Percentiles rank a stretch among this genome's conserved stretches.
Conservation (phyloP, 2,329 filamentous ascomycete genomes). For the Endoconidiophora laricicola region DNA sequence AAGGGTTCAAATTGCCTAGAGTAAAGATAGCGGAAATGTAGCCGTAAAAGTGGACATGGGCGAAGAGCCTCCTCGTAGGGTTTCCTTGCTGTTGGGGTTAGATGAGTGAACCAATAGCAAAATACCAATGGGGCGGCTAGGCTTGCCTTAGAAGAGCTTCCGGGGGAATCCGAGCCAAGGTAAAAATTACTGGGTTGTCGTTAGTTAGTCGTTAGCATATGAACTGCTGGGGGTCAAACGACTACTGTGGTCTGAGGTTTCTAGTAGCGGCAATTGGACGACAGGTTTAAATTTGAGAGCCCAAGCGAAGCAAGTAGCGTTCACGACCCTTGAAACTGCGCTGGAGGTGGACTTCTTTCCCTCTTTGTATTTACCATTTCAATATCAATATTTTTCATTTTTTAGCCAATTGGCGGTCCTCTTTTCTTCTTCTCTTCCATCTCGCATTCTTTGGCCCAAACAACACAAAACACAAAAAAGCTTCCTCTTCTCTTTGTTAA, state of each 20-base stretch:
- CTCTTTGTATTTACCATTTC: not conserved
- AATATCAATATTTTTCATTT: not conserved
- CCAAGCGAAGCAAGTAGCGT: not conserved
- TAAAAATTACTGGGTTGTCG: not conserved
- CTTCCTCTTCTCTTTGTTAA: not conserved
- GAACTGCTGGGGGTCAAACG: not conserved
- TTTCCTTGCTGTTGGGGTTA: not conserved
- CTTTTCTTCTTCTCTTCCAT: conserved; percentile 2
- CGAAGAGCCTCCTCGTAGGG: not conserved
- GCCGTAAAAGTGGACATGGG: no score
- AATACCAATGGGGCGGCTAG: conserved; percentile 1
- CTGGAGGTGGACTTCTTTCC: not conserved
- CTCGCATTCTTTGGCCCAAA: not conserved
- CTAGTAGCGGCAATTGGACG: not conserved
- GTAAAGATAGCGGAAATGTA: no score
- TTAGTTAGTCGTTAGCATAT: not conserved
- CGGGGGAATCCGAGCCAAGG: conserved; percentile 12
- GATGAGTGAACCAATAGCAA: not conserved
- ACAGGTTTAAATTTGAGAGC: not conserved
- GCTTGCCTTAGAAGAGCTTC: conserved; percentile 11
- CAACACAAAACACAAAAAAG: no score
- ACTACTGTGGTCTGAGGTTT: not conserved
- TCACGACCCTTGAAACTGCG: not conserved
- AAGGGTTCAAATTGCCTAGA: no score
- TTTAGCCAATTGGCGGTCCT: not conserved